Percentiles rank a stretch among this genome's conserved stretches.
These are phyloP conservation scores for Yamadazyma nakazawae DNA, from an alignment of 805 yeast species.

Conservation along the genomic window DNA sequence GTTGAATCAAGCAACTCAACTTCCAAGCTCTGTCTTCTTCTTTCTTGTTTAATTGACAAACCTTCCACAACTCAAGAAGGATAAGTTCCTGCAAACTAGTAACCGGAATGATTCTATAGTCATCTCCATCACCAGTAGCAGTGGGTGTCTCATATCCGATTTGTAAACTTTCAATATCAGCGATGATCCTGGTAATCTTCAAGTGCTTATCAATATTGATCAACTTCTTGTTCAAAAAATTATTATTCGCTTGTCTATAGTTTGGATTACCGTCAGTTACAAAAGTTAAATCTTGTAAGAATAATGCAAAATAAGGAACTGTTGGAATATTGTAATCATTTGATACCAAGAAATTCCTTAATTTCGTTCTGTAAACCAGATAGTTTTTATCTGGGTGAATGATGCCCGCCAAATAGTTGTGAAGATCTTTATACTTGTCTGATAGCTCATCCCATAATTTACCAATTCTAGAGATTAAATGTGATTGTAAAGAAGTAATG, in stretches of 20 bases:
- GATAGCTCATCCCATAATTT: constrained; percentile 57
- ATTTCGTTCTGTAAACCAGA: constrained; percentile 60
- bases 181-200: constrained; percentile 61
- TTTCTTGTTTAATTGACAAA: constrained; percentile 53
- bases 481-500: constrained; percentile 72
- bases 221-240: constrained; percentile 53
- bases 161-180: constrained; percentile 67
- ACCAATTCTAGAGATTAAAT: constrained; percentile 60
- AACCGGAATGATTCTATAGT: constrained; percentile 37
- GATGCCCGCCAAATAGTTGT: constrained; percentile 60
- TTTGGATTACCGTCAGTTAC: constrained; percentile 80
- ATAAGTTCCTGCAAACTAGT: constrained; percentile 56
- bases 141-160: constrained; percentile 24
- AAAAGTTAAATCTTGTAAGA: constrained; percentile 75
- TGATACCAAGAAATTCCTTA: constrained; percentile 50
- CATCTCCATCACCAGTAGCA: constrained; percentile 14
- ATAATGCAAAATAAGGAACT: constrained; percentile 74
- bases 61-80: constrained; percentile 67
- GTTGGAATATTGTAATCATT: constrained; percentile 55
- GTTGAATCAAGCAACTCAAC: constrained; percentile 60
- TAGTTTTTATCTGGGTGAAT: constrained; percentile 76
- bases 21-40: constrained; percentile 74
- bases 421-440: constrained; percentile 58
- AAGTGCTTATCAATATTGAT: constrained; percentile 73
- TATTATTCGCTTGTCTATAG: constrained; percentile 56